Evolutionary conservation across 2,329 filamentous ascomycete species (phyloP), one percentile per base, ranked within the genome.

Genomic region (Sclerotinia subarctica): DNA sequence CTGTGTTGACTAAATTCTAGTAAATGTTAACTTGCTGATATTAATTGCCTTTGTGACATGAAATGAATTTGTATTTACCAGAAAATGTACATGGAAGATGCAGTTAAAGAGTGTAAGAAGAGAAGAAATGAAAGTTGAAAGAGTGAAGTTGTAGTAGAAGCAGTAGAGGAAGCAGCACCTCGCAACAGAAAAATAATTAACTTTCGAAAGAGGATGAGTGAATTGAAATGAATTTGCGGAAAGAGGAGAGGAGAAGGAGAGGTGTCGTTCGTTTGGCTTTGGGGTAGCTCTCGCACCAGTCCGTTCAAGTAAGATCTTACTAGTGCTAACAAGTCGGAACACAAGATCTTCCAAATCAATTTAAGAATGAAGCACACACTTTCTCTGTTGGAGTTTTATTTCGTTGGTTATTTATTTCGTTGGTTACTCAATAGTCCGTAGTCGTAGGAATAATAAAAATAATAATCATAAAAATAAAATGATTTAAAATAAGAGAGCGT

Each of bases 1-100:
- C 68, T 62, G 74, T 74, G 73, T 73, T 66, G 52, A 72, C 66
- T 76, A 73, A 67, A 35, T 73, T 70, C 74, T 74, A 66, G 17
- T 63, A 56, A 49, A 64, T 65, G 64, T 70, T 60, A 71, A 68
- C 57, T 42, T 65, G 53, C 65, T 67, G 64, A 51, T 68, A 29
- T 60, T 58, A 5, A 54, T 47, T 26, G 24, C n/a, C 15, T 24
- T 63, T 4, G 4, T 47, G 26, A 44, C 6, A 32, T 44, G 51
- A 35, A n/a, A 52, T 38, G 35, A 51, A 5, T 42, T 56, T 26
- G 32, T 49, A 52, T 64, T 64, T 72, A 75, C 72, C 72, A 72
- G 73, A 73, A 67, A 64, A 71, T 73, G 72, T 73, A 75, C 73
- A 74, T 74, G 70, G 71, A 72, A 69, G 57, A 71, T 73, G 72